A percentile compares a stretch with the other conserved stretches of the same genome.
Evolutionary conservation across 805 yeast species (phyloP).

Genomic region (Cephaloascus albidus): DNA sequence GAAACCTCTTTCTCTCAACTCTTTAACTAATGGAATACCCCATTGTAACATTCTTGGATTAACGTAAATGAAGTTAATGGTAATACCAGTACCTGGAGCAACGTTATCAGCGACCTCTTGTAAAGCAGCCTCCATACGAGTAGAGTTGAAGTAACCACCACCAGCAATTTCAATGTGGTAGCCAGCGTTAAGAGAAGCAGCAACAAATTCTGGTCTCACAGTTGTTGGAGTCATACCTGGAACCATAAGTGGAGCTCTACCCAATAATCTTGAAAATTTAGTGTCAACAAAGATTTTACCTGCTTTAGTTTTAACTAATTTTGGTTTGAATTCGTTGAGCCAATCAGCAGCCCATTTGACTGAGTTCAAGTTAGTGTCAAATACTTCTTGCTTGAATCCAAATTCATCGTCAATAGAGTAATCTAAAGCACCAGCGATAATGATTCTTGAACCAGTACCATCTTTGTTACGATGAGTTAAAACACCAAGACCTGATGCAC

Average conservation of each 20-base stretch:
- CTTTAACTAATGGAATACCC: conserved; percentile 94
- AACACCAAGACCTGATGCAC: conserved; percentile 92
- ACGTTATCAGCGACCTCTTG: conserved; percentile 60
- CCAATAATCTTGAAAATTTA: conserved; percentile 82
- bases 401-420: conserved; percentile 67
- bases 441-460: conserved; percentile 94
- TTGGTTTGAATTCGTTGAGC: conserved; percentile 84
- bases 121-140: conserved; percentile 64
- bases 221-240: conserved; percentile 99
- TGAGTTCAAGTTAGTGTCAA: conserved; percentile 55
- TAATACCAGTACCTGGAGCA: conserved; percentile 82
- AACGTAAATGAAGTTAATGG: conserved; percentile 88
- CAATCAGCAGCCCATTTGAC: conserved; percentile 85
- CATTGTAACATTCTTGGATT: conserved; percentile 97
- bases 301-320: conserved; percentile 60
- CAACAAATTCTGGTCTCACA: conserved; percentile 87
- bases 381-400: conserved; percentile 93
- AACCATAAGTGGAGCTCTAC: conserved; percentile 93
- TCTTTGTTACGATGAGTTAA: conserved; percentile 96
- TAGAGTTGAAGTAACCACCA: conserved; percentile 90
- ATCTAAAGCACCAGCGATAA: conserved; percentile 88
- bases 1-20: conserved; percentile 82
- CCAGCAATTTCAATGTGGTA: conserved; percentile 97
- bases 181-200: conserved; percentile 92
- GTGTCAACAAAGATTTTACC: conserved; percentile 86